Conservation (phyloP, 179 eudicot species). For the Drosera spatulata region DNA sequence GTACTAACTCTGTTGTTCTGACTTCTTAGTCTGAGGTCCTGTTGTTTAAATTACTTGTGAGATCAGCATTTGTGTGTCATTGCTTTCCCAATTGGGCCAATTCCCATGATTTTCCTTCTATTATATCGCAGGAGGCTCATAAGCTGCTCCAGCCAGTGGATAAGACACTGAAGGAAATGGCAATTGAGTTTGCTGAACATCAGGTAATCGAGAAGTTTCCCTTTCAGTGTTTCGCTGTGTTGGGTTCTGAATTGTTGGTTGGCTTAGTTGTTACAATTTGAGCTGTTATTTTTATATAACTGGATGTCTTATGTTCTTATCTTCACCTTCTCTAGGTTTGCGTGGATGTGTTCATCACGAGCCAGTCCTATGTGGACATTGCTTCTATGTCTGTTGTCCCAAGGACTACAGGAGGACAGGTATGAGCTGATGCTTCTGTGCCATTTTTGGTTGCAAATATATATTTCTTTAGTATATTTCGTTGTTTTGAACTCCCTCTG, state of each 20-base stretch:
- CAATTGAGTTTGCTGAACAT: conserved; percentile 83
- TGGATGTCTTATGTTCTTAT: conserved; percentile 1
- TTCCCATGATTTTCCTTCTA: conserved; percentile 1
- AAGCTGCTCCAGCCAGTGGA: conserved; percentile 85
- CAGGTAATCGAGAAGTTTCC: conserved; percentile 39
- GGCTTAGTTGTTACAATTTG: neutral
- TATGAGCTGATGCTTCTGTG: conserved; percentile 10
- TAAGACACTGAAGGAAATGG: conserved; percentile 77
- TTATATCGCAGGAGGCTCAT: conserved; percentile 58
- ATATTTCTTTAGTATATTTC: neutral
- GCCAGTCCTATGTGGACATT: conserved; percentile 77
- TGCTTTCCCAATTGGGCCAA: no score
- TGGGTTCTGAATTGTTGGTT: neutral
- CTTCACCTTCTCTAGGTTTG: conserved; percentile 58
- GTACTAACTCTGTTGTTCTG: no score
- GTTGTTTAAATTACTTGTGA: no score
- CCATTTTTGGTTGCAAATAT: neutral
- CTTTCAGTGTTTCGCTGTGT: neutral
- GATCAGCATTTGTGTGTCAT: no score
- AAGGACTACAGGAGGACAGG: conserved; percentile 97
- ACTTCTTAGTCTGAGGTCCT: no score
- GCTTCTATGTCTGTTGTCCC: conserved; percentile 88
- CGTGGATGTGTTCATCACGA: conserved; percentile 73
- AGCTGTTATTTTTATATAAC: neutral
- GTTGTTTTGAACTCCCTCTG: neutral